Evolutionary conservation across 495 filamentous ascomycete genomes (phyloP), one percentile per base, ranked within the genome.

Genomic region (Margaritispora aquatica): DNA sequence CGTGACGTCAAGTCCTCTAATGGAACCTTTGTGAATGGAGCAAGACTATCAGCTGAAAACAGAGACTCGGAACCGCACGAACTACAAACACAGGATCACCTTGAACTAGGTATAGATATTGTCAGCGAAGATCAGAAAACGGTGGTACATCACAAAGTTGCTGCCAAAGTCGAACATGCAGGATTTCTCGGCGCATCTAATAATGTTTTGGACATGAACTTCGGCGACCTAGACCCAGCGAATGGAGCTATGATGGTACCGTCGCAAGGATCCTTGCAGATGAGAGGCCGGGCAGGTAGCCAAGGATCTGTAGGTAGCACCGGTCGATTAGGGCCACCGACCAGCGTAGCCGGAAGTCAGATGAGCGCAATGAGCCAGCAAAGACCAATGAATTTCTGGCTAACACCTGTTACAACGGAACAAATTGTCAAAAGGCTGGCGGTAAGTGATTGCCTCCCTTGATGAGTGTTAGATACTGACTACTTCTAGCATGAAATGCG

Each of bases 91-190:
- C 82, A 88, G 62, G 94, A 97, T 69, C 86, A 92, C 38, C 73
- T 98, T 26, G 94, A 98, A 67, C 74, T 98, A 46, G 94, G 94
- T 48, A 98, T 98, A 55, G 94, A 98, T 70, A 98, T 98, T 64
- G 92, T 98, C 21, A 93, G 89, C 66, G 94, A 98, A 68, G 94
- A 98, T 70, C 93, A 97, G 69, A 97, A 96, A 73, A 96, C 90
- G 0, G 88, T 98, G 29, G 92, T 98, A 15, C 94, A 98, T 70
- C 94, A 97, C 72, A 98, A 98, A 67, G 94, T 98, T 24, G 91
- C 92, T 5, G 90, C 93, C 15, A 92, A 94, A 66, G 90, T 98
- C 57, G 94, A 97, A 66, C 89, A 96, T 75, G 92, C 94, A 15
- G 94, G 94, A 19, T 80, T 89, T 55, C 82, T 78, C 10, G 91